These are phyloP conservation scores for Aspergillus conjunctus DNA, from an alignment of 495 filamentous ascomycete genomes.

Conservation along the genomic window DNA sequence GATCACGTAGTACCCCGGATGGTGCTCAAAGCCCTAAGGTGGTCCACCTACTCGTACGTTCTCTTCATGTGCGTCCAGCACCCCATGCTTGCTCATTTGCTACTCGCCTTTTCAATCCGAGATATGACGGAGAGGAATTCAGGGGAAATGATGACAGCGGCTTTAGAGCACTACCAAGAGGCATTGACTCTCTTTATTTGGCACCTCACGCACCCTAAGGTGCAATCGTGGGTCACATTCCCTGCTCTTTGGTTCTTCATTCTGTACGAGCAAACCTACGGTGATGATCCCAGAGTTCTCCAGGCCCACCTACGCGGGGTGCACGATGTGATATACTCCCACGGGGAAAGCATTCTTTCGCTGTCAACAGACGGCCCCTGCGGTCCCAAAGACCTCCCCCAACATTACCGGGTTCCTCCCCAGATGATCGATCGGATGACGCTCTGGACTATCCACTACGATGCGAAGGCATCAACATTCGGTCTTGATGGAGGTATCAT, in stretches of 20 bases:
- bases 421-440: neutral
- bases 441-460: neutral
- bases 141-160: neutral
- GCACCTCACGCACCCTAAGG: neutral
- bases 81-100: neutral
- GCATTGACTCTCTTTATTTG: neutral
- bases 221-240: neutral
- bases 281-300: neutral
- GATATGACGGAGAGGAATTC: neutral
- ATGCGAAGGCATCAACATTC: neutral
- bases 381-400: neutral
- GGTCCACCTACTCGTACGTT: neutral
- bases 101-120: neutral
- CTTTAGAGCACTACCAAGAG: neutral
- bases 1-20: neutral
- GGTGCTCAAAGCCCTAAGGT: neutral
- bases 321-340: neutral
- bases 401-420: neutral
- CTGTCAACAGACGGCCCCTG: neutral
- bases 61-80: neutral
- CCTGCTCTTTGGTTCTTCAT: neutral
- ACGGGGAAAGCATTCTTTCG: neutral
- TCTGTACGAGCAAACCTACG: neutral
- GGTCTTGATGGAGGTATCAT: neutral
- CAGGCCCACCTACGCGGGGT: neutral